Evolutionary conservation across 495 filamentous ascomycete genomes (phyloP), one percentile per base, ranked within the genome.

Genomic region (Lindgomyces ingoldianus): DNA sequence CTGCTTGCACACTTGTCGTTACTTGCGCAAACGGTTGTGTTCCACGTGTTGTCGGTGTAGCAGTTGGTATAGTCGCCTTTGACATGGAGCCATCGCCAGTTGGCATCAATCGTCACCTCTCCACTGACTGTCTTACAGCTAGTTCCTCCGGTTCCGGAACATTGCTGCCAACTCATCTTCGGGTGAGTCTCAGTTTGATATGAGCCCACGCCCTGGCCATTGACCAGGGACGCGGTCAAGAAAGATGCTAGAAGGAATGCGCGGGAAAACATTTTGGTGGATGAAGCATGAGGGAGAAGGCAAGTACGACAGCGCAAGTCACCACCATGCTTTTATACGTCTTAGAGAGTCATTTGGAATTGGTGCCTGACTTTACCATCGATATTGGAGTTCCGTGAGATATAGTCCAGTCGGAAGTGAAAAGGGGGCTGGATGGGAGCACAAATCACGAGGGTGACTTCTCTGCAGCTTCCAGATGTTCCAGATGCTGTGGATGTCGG

Each of bases 51-150:
- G 33, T 70, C 73, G 45, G 49, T 65, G 24, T 64, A 66, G 60
- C 77, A 79, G 57, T 74, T 70, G 60, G 75, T 78, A 51, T 75
- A 78, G 47, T 72, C 65, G 4, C 68, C 66, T 25, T 58, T 72
- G 54, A 68, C 57, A 41, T 78, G 73, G 16, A 76, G 70, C 25
- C 72, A 75, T 9, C 72, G 60, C 72, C 71, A 74, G 65, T 75
- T 75, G 42, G 77, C 72, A 67, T 86, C 83, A 22, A 81, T 72
- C 11, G 84, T 82, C 33, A 85, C 68, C 25, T 74, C 74, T 49
- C 78, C 79, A 21, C 74, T 73, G 44, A 76, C 66, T 48, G 65
- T 75, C 42, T 71, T 75, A 70, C 82, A 85, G 21, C 81, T 79
- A 24, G 73, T 74, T 11, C 73, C 73, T 21, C 57, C 64, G 19